Percentiles rank a stretch among this genome's conserved stretches.
Conservation (phyloP, 2,329 filamentous ascomycete species). For the Colletotrichum karsti region DNA sequence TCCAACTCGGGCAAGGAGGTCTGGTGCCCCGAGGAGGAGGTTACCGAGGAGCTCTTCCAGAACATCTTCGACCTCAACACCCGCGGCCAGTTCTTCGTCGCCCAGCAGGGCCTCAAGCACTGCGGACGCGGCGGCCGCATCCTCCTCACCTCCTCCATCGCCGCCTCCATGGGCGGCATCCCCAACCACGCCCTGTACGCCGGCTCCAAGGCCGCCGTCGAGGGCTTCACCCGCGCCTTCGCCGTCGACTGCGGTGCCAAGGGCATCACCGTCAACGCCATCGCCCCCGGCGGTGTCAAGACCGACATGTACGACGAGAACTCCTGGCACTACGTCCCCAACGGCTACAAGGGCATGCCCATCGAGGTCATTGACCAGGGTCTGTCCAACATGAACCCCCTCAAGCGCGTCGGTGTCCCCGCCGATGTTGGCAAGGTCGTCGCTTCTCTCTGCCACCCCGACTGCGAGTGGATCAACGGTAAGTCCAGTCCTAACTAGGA, state of each 20-base stretch:
- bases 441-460: slow-evolving; percentile 62
- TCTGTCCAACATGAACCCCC: slow-evolving; percentile 65
- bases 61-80: slow-evolving; percentile 77
- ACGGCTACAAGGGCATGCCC: slow-evolving; percentile 59
- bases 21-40: slow-evolving; percentile 75
- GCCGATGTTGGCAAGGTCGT: slow-evolving; percentile 68
- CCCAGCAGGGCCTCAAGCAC: slow-evolving; percentile 77
- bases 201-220: slow-evolving; percentile 76
- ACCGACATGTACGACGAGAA: slow-evolving; percentile 81
- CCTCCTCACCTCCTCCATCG: slow-evolving; percentile 77
- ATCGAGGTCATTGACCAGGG: slow-evolving; percentile 63
- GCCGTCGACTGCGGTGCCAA: slow-evolving; percentile 75
- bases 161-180: slow-evolving; percentile 71
- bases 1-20: slow-evolving; percentile 78
- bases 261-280: slow-evolving; percentile 76
- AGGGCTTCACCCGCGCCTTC: slow-evolving; percentile 77
- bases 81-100: slow-evolving; percentile 80
- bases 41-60: slow-evolving; percentile 76
- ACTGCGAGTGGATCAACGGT: slow-evolving; percentile 74
- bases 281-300: slow-evolving; percentile 78
- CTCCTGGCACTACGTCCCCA: slow-evolving; percentile 71
- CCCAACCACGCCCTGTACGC: slow-evolving; percentile 77
- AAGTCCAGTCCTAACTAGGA: slow-evolving; percentile 31
- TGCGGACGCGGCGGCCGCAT: slow-evolving; percentile 75
- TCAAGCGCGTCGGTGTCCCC: slow-evolving; percentile 65